Evolutionary conservation across 2,329 filamentous ascomycete species (phyloP).

Genomic region (Chrysoporthe austroafricana): DNA sequence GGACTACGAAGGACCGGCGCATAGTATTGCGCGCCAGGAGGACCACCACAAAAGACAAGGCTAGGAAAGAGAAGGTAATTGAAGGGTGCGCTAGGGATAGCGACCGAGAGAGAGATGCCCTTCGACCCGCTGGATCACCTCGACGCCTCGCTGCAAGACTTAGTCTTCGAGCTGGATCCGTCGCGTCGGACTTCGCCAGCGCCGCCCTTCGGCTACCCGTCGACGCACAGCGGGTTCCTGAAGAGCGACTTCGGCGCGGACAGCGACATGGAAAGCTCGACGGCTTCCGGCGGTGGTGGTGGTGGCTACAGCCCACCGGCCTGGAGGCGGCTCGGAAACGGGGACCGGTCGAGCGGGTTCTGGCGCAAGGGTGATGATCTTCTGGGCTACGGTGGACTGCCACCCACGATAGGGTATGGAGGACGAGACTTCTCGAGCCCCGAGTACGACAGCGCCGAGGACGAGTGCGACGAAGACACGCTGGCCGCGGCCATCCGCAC

Average conservation of each 20-base stretch:
- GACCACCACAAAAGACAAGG: conserved; percentile 32
- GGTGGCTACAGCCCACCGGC: conserved; percentile 65
- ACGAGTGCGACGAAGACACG: conserved; percentile 41
- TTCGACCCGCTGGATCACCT: conserved; percentile 40
- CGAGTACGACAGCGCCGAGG: conserved; percentile 41
- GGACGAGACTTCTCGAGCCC: conserved; percentile 35
- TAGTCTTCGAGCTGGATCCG: conserved; percentile 46
- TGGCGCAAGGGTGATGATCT: conserved; percentile 53
- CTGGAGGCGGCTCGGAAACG: conserved; percentile 65
- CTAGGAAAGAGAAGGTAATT: conserved; percentile 5
- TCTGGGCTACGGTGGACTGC: conserved; percentile 31
- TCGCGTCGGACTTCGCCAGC: conserved; percentile 37
- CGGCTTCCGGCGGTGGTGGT: conserved; percentile 40
- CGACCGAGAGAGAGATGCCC: conserved; percentile 28
- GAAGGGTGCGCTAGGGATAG: background rate
- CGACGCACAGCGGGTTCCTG: conserved; percentile 48
- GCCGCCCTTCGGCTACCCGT: conserved; percentile 45
- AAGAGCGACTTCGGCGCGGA: conserved; percentile 40
- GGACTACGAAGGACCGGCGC: conserved; percentile 23
- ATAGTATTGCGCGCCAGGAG: conserved; percentile 27
- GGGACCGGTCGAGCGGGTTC: conserved; percentile 61
- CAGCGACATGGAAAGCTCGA: conserved; percentile 47
- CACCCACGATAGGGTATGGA: conserved; percentile 32
- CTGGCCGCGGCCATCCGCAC: conserved; percentile 58
- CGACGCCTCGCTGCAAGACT: conserved; percentile 54